phyloP scores from a whole-genome alignment of 106 monocot species.

The Allium sativum region DNA sequence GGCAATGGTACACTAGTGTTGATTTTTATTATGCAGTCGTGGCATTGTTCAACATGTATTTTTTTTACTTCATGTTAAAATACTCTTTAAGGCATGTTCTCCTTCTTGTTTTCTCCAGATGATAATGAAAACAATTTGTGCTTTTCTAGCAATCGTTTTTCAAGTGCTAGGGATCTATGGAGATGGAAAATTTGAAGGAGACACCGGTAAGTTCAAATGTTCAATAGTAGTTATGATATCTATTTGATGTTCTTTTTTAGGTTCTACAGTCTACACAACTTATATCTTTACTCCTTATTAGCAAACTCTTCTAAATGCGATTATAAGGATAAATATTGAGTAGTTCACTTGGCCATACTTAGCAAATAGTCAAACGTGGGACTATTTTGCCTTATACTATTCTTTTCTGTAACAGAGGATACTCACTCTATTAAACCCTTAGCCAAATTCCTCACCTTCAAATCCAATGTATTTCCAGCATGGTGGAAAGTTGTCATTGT shows the following conservation, averaged over 20 bases:
- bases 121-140: slow-evolving; percentile 95
- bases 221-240: no score
- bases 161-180: slow-evolving; percentile 86
- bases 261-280: not conserved
- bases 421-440: slow-evolving; percentile 88
- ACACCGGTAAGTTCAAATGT: slow-evolving; percentile 72
- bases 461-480: slow-evolving; percentile 93
- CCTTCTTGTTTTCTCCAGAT: slow-evolving; percentile 38
- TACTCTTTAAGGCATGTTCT: not conserved
- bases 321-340: no score
- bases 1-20: slow-evolving; percentile 68
- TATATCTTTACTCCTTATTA: not conserved
- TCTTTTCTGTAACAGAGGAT: slow-evolving; percentile 83
- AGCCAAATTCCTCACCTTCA: slow-evolving; percentile 90
- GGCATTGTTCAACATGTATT: slow-evolving; percentile 98
- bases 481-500: slow-evolving; percentile 98
- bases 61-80: no score
- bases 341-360: no score
- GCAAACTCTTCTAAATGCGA: no score
- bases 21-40: slow-evolving; percentile 91
- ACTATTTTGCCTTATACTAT: slow-evolving; percentile 91
- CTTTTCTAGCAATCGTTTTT: slow-evolving; percentile 68
- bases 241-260: no score
- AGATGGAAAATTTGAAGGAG: slow-evolving; percentile 92
- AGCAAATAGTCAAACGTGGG: slow-evolving; percentile 75